Conservation (phyloP, 106 monocot genomes). For the Gastrodia elata region DNA sequence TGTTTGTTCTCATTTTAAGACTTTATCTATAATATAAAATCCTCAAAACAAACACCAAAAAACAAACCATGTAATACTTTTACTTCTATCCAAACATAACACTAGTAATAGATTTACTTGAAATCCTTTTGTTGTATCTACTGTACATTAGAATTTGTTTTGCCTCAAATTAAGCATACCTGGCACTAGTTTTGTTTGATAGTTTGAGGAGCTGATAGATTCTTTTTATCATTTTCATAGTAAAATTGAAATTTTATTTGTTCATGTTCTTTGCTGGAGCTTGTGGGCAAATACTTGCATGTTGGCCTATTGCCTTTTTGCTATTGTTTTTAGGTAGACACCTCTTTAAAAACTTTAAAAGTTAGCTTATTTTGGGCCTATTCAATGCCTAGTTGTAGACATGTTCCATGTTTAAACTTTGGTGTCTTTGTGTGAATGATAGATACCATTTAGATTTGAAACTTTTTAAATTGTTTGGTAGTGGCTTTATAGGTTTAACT, state of each 20-base stretch:
- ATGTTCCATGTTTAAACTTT: neutral
- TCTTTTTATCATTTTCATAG: no score
- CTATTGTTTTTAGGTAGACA: neutral
- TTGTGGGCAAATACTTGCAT: neutral
- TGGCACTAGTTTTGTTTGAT: no score
- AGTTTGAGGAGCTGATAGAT: neutral
- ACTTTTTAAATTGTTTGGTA: neutral
- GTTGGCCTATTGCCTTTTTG: neutral
- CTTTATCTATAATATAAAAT: no score
- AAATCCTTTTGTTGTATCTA: no score
- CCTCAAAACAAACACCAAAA: no score
- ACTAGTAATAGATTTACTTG: no score
- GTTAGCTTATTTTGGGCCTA: neutral
- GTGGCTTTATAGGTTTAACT: neutral
- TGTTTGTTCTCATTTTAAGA: no score
- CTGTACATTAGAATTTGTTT: no score
- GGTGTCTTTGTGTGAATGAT: neutral
- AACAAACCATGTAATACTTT: no score
- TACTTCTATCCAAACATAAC: no score
- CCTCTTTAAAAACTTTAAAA: neutral
- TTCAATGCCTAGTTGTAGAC: neutral
- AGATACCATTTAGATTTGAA: neutral
- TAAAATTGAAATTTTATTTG: neutral
- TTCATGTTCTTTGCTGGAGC: neutral
- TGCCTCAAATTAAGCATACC: no score